Evolutionary conservation across 768 basidiomycete genomes (phyloP).

Genomic region (Boletales sp.): DNA sequence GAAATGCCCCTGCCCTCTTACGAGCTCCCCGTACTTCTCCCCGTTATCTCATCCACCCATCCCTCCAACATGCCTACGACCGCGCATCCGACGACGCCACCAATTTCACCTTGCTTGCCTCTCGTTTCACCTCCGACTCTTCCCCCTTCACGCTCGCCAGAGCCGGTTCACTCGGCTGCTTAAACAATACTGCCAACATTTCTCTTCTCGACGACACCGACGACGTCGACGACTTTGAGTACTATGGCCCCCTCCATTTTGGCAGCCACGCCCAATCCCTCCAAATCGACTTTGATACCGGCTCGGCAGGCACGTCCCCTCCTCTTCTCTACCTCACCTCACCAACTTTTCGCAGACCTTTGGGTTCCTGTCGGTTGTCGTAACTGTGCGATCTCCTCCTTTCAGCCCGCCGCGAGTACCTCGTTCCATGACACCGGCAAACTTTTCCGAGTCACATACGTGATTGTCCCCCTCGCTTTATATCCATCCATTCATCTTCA

Average conservation of each 20-base stretch:
- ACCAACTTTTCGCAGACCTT: constrained; percentile 41
- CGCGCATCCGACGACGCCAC: constrained; percentile 19
- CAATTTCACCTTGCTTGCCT: constrained; percentile 1
- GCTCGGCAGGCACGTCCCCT: constrained; percentile 35
- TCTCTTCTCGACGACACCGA: constrained; percentile 39
- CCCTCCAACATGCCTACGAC: constrained; percentile 13
- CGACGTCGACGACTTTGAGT: constrained; percentile 41
- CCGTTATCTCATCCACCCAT: constrained; percentile 9
- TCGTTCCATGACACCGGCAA: constrained; percentile 35
- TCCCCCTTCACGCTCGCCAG: neutral
- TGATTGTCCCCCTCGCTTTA: constrained; percentile 14
- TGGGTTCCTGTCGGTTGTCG: constrained; percentile 48
- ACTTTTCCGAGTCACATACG: constrained; percentile 44
- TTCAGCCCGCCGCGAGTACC: constrained; percentile 36
- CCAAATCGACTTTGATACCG: constrained; percentile 64
- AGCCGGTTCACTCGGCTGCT: neutral
- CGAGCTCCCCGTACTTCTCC: constrained; percentile 5
- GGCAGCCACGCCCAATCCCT: constrained; percentile 55
- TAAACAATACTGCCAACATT: constrained; percentile 7
- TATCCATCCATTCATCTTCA: neutral
- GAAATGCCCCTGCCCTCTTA: constrained; percentile 13
- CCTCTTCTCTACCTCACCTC: neutral
- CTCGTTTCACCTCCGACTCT: neutral
- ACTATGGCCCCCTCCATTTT: constrained; percentile 42
- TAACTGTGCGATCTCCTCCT: constrained; percentile 38